Conservation (phyloP, 148 eudicot species). For the Chenopodium album region DNA sequence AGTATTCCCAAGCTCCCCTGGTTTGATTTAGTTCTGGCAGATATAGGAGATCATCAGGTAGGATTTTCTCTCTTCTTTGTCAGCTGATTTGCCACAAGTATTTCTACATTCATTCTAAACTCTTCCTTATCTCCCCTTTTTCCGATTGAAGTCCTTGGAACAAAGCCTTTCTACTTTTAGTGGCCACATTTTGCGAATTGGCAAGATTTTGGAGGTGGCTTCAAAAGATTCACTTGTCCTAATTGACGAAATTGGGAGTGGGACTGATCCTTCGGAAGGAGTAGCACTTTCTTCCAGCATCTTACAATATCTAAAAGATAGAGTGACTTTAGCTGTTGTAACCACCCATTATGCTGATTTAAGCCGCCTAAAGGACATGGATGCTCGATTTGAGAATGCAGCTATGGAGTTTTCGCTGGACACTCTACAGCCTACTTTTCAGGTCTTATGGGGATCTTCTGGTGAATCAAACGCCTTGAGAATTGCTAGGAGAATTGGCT, state of each 20-base stretch:
- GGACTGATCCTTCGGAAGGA: constrained; percentile 98
- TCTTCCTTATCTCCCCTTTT: constrained; percentile 12
- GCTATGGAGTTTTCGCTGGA: constrained; percentile 92
- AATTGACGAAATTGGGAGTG: constrained; percentile 93
- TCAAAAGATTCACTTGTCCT: constrained; percentile 77
- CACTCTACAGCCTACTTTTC: constrained; percentile 81
- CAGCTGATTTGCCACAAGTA: constrained; percentile 10
- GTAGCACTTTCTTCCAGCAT: constrained; percentile 88
- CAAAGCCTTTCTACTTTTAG: constrained; percentile 95
- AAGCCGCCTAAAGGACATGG: constrained; percentile 61
- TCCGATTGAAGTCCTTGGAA: constrained; percentile 76
- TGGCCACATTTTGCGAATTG: constrained; percentile 74
- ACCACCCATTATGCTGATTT: constrained; percentile 96
- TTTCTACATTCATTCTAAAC: constrained; percentile 19
- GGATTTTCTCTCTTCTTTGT: constrained; percentile 2
- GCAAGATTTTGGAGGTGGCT: constrained; percentile 74
- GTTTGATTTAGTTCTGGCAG: constrained; percentile 94
- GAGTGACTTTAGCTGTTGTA: constrained; percentile 76
- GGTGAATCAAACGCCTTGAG: constrained; percentile 92
- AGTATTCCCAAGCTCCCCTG: constrained; percentile 70
- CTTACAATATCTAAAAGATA: constrained; percentile 75
- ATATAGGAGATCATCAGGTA: constrained; percentile 98
- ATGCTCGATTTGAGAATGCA: constrained; percentile 79
- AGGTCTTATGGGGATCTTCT: constrained; percentile 81
- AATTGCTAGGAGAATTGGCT: constrained; percentile 83